phyloP scores from a whole-genome alignment of 2,329 filamentous ascomycete genomes.

The Colletotrichum salicis region DNA sequence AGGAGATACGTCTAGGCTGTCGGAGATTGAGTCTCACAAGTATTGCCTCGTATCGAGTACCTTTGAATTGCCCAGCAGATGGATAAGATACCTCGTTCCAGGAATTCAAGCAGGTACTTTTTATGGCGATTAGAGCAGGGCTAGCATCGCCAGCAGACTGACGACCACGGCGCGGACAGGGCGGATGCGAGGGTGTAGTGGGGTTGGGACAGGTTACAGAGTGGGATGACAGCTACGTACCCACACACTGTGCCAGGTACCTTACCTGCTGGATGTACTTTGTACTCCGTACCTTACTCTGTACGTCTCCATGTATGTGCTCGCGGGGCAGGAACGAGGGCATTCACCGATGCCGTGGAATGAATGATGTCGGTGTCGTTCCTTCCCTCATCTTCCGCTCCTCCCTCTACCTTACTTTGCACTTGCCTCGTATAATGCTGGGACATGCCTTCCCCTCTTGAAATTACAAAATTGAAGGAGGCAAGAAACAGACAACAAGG shows the following conservation, averaged over 20 bases:
- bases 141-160: neutral
- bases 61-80: neutral
- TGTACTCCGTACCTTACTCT: neutral
- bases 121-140: neutral
- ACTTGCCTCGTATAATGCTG: neutral
- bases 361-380: constrained; percentile 25
- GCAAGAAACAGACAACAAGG: neutral
- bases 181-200: constrained; percentile 33
- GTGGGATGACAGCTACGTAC: constrained; percentile 29
- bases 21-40: neutral
- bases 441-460: neutral
- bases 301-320: no score
- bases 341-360: constrained; percentile 21
- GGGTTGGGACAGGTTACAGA: constrained; percentile 19
- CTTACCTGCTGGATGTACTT: neutral
- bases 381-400: neutral
- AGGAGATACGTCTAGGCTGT: neutral
- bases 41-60: constrained; percentile 8
- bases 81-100: neutral
- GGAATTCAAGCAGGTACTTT: neutral
- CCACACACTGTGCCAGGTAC: neutral
- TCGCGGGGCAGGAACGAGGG: constrained; percentile 26
- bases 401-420: neutral
- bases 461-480: neutral
- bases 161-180: neutral